Evolutionary conservation across 345 rosid species (phyloP).

Genomic region (Salix purpurea): DNA sequence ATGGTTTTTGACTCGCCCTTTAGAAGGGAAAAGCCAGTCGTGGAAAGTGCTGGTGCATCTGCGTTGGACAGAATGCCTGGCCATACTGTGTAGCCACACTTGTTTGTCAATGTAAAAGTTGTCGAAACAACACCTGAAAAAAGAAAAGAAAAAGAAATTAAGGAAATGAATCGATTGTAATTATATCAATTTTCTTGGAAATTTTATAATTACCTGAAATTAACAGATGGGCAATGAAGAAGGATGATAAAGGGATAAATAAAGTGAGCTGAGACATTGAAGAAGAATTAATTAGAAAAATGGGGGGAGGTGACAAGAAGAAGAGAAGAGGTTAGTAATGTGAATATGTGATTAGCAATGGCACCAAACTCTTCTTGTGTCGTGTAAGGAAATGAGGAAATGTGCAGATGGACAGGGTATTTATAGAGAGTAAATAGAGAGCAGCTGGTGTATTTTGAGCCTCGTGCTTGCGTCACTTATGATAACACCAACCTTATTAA

Average conservation of each 20-base stretch:
- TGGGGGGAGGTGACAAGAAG: neutral
- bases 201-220: slow-evolving; percentile 24
- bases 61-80: slow-evolving; percentile 83
- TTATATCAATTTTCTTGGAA: no score
- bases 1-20: slow-evolving; percentile 53
- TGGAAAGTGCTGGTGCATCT: slow-evolving; percentile 54
- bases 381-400: neutral
- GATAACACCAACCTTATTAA: no score
- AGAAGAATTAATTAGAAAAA: neutral
- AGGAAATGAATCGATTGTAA: neutral
- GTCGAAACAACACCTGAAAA: slow-evolving; percentile 46
- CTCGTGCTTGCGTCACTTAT: no score
- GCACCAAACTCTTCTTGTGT: slow-evolving; percentile 9
- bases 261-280: slow-evolving; percentile 40
- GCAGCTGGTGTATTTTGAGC: neutral
- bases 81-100: slow-evolving; percentile 80
- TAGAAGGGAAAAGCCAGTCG: slow-evolving; percentile 78
- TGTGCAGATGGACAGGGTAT: slow-evolving; percentile 7
- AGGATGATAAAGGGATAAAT: slow-evolving; percentile 11
- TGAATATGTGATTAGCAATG: no score
- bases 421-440: slow-evolving; percentile 8
- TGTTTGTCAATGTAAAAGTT: slow-evolving; percentile 59
- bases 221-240: slow-evolving; percentile 16
- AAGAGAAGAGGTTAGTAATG: neutral
- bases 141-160: neutral